Conservation (phyloP, 2,329 filamentous ascomycete species). For the Aspergillus novoparasiticus region DNA sequence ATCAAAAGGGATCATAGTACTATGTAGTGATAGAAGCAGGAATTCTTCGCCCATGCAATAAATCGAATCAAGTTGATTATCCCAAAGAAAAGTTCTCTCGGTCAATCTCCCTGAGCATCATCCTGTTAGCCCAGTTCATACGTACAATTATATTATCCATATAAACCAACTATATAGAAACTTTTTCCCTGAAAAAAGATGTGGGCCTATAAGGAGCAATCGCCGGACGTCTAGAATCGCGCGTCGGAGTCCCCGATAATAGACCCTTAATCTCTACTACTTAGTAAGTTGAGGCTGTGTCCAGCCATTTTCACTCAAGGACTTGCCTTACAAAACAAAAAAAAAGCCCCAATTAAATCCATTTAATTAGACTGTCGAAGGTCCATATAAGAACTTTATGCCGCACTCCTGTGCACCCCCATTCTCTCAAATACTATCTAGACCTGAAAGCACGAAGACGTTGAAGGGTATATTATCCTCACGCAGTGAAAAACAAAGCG, state of each 20-base stretch:
- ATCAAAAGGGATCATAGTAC: neutral
- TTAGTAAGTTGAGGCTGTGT: neutral
- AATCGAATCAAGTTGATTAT: neutral
- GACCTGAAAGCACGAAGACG: neutral
- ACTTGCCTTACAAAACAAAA: neutral
- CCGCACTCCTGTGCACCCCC: neutral
- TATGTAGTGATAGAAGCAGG: no score
- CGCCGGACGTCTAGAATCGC: neutral
- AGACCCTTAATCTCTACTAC: neutral
- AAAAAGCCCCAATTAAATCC: no score
- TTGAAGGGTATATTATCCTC: neutral
- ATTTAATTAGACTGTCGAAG: neutral
- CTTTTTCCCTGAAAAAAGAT: neutral
- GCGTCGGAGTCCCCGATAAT: neutral
- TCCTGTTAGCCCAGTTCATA: neutral
- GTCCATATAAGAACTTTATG: neutral
- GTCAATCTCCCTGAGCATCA: neutral
- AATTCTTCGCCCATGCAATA: neutral
- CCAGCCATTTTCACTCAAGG: neutral
- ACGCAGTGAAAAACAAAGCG: neutral
- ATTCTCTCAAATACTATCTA: neutral
- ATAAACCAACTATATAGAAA: no score
- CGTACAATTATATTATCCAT: no score
- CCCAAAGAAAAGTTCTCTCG: neutral
- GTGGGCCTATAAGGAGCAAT: neutral